A percentile compares a stretch with the other conserved stretches of the same genome.
These are phyloP conservation scores for Batkoa obscura DNA, from an alignment of 371 early-diverging fungal species.

Conservation along the genomic window DNA sequence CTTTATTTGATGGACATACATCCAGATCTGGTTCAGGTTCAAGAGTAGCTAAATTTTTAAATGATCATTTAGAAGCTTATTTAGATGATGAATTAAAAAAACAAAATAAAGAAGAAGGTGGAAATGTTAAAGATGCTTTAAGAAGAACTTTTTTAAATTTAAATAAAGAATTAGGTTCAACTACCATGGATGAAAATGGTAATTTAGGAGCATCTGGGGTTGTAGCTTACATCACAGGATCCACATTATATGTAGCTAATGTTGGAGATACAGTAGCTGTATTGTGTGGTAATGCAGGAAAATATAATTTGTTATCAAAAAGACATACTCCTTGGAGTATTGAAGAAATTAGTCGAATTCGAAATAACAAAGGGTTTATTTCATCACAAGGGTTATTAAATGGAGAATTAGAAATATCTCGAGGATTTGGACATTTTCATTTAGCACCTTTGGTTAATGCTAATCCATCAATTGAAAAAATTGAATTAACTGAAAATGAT, in stretches of 20 bases:
- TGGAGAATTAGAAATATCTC: slow-evolving; percentile 49
- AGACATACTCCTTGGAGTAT: slow-evolving; percentile 52
- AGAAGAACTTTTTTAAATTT: slow-evolving; percentile 54
- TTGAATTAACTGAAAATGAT: slow-evolving; percentile 59
- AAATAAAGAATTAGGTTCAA: slow-evolving; percentile 48
- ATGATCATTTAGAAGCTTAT: slow-evolving; percentile 41
- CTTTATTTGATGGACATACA: slow-evolving; percentile 61
- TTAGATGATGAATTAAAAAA: slow-evolving; percentile 54
- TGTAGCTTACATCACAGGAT: slow-evolving; percentile 61
- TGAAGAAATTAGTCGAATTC: slow-evolving; percentile 58
- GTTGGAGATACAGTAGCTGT: slow-evolving; percentile 81
- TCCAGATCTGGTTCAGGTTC: slow-evolving; percentile 22
- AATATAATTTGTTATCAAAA: slow-evolving; percentile 46
- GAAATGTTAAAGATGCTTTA: slow-evolving; percentile 30
- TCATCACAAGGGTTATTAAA: slow-evolving; percentile 54
- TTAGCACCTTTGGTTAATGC: slow-evolving; percentile 68
- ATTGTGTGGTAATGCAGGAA: slow-evolving; percentile 52
- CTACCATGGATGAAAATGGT: slow-evolving; percentile 19
- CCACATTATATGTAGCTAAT: slow-evolving; percentile 67
- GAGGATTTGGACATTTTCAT: slow-evolving; percentile 74
- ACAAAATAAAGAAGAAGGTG: slow-evolving; percentile 5
- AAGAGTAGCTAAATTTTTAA: slow-evolving; percentile 43
- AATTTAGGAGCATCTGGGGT: slow-evolving; percentile 50
- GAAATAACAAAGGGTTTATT: slow-evolving; percentile 62
- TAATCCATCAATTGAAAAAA: slow-evolving; percentile 54